A percentile compares a stretch with the other conserved stretches of the same genome.
These are phyloP conservation scores for Fusarium subglutinans DNA, from an alignment of 2,329 filamentous ascomycete genomes.

Conservation along the genomic window DNA sequence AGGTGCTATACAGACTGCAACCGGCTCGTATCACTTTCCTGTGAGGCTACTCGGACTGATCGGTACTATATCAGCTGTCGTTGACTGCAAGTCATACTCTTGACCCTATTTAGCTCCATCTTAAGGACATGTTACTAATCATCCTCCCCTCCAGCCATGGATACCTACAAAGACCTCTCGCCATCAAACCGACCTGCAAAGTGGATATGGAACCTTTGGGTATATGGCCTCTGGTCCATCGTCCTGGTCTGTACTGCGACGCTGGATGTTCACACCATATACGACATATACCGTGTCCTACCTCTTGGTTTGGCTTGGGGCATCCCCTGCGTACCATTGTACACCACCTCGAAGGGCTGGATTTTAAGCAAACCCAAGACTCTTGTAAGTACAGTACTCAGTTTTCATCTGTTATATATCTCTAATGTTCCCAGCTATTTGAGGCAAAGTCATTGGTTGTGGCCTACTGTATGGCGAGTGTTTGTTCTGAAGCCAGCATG, in stretches of 20 bases:
- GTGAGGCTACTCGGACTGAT: slow-evolving; percentile 8
- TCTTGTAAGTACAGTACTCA: not conserved
- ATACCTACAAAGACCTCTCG: slow-evolving; percentile 17
- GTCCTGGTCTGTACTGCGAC: not conserved
- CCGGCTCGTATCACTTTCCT: slow-evolving; percentile 16
- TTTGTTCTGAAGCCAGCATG: slow-evolving; percentile 10
- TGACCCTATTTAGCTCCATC: no score
- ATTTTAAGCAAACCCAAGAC: slow-evolving; percentile 13
- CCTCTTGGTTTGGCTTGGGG: slow-evolving; percentile 23
- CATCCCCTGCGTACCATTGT: slow-evolving; percentile 6
- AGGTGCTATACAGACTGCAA: slow-evolving; percentile 10
- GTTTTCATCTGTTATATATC: no score
- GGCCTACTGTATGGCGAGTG: slow-evolving; percentile 16
- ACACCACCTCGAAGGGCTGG: not conserved
- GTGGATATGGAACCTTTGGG: slow-evolving; percentile 16
- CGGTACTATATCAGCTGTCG: slow-evolving; percentile 6
- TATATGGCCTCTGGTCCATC: slow-evolving; percentile 1
- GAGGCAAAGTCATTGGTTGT: slow-evolving; percentile 19
- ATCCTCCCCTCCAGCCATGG: not conserved
- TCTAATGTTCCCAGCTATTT: not conserved
- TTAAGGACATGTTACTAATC: not conserved
- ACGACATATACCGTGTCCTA: slow-evolving; percentile 14
- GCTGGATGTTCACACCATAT: slow-evolving; percentile 4
- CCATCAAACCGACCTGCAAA: not conserved
- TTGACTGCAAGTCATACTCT: slow-evolving; percentile 1